Percentiles rank a stretch among this genome's conserved stretches.
Conservation (phyloP, 2,329 filamentous ascomycete genomes). For the Boeremia lycopersici region DNA sequence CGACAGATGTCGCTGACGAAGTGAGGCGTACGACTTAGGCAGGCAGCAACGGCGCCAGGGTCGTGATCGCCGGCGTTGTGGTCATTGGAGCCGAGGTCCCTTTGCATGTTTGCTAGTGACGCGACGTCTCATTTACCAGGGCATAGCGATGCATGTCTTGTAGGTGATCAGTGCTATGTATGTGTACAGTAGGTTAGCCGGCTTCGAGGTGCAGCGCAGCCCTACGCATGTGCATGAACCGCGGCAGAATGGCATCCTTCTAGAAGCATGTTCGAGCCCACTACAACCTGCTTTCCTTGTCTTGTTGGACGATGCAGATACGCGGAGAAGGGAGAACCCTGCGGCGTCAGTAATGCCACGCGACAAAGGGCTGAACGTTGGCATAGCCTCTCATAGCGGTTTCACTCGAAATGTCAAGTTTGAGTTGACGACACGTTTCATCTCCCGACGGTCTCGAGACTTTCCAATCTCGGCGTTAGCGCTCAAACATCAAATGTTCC, state of each 20-base stretch:
- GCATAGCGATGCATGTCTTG: slow-evolving; percentile 5
- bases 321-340: slow-evolving; percentile 14
- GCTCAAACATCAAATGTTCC: slow-evolving; percentile 14
- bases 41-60: not conserved
- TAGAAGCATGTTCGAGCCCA: slow-evolving; percentile 22
- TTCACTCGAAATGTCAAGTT: slow-evolving; percentile 20
- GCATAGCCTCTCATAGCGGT: slow-evolving; percentile 11
- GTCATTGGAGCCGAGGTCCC: slow-evolving; percentile 3
- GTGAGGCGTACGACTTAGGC: slow-evolving; percentile 6
- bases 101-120: not conserved
- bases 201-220: slow-evolving; percentile 7
- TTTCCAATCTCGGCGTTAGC: slow-evolving; percentile 16
- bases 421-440: slow-evolving; percentile 17
- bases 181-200: slow-evolving; percentile 8
- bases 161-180: slow-evolving; percentile 7
- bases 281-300: slow-evolving; percentile 15
- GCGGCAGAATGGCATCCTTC: slow-evolving; percentile 17
- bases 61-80: not conserved
- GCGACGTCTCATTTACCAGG: slow-evolving; percentile 6
- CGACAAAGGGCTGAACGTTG: slow-evolving; percentile 7
- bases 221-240: slow-evolving; percentile 10
- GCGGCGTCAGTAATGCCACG: slow-evolving; percentile 15
- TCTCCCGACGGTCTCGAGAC: slow-evolving; percentile 16
- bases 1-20: not conserved
- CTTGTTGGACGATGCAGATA: slow-evolving; percentile 5